Evolutionary conservation across 2,329 filamentous ascomycete species (phyloP), one percentile per base, ranked within the genome.

Genomic region (Lachnellula hyalina): DNA sequence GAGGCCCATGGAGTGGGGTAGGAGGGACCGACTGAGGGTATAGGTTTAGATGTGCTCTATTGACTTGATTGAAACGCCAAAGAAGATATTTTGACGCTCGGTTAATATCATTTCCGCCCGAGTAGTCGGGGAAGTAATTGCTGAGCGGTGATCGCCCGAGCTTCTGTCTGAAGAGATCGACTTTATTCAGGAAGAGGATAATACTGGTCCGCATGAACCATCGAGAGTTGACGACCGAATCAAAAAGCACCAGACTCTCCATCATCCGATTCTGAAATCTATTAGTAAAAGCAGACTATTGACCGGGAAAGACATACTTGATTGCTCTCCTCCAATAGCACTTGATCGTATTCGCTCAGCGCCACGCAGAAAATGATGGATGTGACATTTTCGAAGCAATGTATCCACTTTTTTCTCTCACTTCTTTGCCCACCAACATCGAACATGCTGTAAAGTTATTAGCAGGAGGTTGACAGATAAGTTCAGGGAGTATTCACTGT

Each of bases 131-230:
- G 68, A 99, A 99, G 72, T 97, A 99, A 70, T 93, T 96, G 65
- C 86, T 89, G 46, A 99, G 74, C 0, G 94, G 93, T 53, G 91
- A 96, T 60, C 92, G 84, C 53, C 84, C 84, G 28, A 99, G 84
- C 72, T 99, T 99, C 68, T 91, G 87, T 72, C 94, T 93, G 80
- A 99, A 99, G 55, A 99, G 83, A 75, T 99, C 94, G 63, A 99
- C 94, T 73, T 99, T 99, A 78, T 99, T 99, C 59, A 99, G 80
- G 76, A 99, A 99, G 54, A 99, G 79, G 68, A 99, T 97, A 69
- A 99, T 99, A 70, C 92, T 96, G 12, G 94, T 99, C 65, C 94
- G 82, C 88, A 97, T 96, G 74, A 99, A 99, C 94, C 94, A 99
- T 65, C 94, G 82, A 34, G 94, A 97, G 74, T 99, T 99, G 64